Evolutionary conservation across 129 eudicot genomes (phyloP), one percentile per base, ranked within the genome.

Genomic region (Smallanthus sonchifolius): DNA sequence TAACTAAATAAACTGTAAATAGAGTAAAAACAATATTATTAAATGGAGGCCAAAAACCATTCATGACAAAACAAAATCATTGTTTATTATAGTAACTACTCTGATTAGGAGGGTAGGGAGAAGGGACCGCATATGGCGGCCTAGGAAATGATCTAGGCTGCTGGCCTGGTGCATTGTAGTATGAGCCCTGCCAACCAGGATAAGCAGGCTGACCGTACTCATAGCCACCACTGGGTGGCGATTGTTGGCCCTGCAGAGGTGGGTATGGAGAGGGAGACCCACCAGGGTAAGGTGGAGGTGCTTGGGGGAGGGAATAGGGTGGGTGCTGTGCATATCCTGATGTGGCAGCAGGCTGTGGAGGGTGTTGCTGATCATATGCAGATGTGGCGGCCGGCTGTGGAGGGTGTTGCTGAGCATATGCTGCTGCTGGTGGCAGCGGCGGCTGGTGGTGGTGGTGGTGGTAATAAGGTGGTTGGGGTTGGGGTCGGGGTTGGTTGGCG

Each of bases 121-220:
- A 60, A 13, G 89, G 86, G 70, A 60, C 77, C 6, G 96, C 83
- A 81, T 95, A 95, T 36, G 99, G 97, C 30, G 97, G 97, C 60
- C 93, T 84, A 8, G 98, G 91, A 80, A 75, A 75, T 6, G 88
- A 69, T 51, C 94, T 96, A 1, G 92, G 87, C 75, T 95, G 97
- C 75, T 88, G 51, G 6, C 35, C 75, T 20, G 54, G 87, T n/a
- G 91, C 84, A 69, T 87, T 91, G 63, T 95, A 91, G 86, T 95
- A 91, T 35, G 89, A 85, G 13, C 95, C 99, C 60, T 79, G 91
- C 99, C 99, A 95, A 7, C 97, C 96, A 1, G 96, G 96, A 79
- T 95, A 91, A 57, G 96, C 97, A 63, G 97, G 97, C 60, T 91
- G 99, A 11, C 99, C 99, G 6, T 91, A 95, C 65, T 95, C 92